Base-by-base conservation (phyloP, 345 rosid genomes). In the Psidium guajava region DNA sequence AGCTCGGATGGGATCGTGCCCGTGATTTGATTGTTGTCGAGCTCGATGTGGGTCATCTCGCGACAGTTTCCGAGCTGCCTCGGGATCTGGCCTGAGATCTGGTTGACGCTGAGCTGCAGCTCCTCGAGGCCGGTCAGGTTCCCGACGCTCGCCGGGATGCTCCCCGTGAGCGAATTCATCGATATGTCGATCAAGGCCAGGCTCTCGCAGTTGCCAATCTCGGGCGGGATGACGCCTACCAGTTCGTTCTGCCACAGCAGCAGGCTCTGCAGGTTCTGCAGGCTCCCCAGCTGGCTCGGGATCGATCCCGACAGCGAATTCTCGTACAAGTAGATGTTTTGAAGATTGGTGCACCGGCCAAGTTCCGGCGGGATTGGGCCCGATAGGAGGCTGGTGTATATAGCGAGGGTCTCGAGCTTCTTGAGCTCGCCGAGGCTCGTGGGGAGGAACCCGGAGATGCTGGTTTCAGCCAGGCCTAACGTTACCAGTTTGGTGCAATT, bases 381-480 rank as follows among this genome's bases (percentile, higher is more conserved):
- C n/a, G 95, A 93, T 47, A 95, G 89, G 28, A 92, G 87, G 40
- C 96, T 89, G 0, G 98, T 95, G 87, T 96, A 96, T 82, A 95
- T 90, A 13, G 99, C 96, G 6, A 96, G 87, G 3, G 97, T 94
- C 82, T 93, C 90, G 82, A 96, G 94, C 82, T 90, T 93, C 90
- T 89, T 94, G 52, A 96, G 88, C 11, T 57, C 89, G 44, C 98
- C 98, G 2, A 96, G 87, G 32, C 88, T 92, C n/a, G 93, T 47
- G n/a, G 99, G 98, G 10, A 96, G 92, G 86, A 91, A 93, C 13
- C 98, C 97, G 22, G 96, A 95, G 74, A 95, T 92, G 87, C 98
- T 92, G 20, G 99, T 96, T 84, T 96, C 98, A 2, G 98, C 98
- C 7, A 96, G 86, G 88, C 99, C 99, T 61, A 96, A 85, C 89